Percentiles rank a stretch among this genome's conserved stretches.
Conservation (phyloP, 805 yeast species). For the Lachancea mirantina region DNA sequence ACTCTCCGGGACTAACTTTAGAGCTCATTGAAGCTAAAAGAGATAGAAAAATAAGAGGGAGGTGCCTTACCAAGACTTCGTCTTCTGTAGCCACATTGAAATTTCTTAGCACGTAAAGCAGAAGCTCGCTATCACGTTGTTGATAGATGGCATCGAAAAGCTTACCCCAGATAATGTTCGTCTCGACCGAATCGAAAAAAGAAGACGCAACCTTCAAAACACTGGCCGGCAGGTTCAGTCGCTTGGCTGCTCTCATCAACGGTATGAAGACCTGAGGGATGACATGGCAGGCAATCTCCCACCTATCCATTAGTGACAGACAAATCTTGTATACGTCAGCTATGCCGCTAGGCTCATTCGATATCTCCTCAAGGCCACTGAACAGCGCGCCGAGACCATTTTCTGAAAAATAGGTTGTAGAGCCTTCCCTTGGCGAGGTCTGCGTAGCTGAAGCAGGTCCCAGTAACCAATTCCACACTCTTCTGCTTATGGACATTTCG, state of each 20-base stretch:
- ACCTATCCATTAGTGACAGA: conserved; percentile 74
- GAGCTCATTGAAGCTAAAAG: conserved; percentile 30
- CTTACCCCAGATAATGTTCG: conserved; percentile 68
- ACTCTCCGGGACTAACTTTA: conserved; percentile 28
- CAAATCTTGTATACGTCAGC: conserved; percentile 54
- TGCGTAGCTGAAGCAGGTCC: conserved; percentile 51
- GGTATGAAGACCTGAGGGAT: conserved; percentile 68
- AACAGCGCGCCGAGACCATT: conserved; percentile 48
- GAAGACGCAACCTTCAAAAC: conserved; percentile 52
- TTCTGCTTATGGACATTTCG: conserved; percentile 91
- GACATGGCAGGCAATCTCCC: conserved; percentile 83
- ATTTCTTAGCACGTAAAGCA: conserved; percentile 51
- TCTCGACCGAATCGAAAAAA: conserved; percentile 83
- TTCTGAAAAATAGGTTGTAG: conserved; percentile 43
- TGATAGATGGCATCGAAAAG: conserved; percentile 33
- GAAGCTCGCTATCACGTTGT: conserved; percentile 37
- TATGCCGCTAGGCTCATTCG: conserved; percentile 33
- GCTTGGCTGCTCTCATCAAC: conserved; percentile 44
- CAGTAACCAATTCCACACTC: conserved; percentile 88
- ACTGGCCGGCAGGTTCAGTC: conserved; percentile 24
- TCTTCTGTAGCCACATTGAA: conserved; percentile 74
- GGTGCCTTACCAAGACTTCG: conserved; percentile 70
- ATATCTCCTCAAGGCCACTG: conserved; percentile 45
- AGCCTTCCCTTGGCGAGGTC: conserved; percentile 31
- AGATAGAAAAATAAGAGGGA: conserved; percentile 61